phyloP scores from a whole-genome alignment of 75 land plant genomes.

The Picea sitchensis region DNA sequence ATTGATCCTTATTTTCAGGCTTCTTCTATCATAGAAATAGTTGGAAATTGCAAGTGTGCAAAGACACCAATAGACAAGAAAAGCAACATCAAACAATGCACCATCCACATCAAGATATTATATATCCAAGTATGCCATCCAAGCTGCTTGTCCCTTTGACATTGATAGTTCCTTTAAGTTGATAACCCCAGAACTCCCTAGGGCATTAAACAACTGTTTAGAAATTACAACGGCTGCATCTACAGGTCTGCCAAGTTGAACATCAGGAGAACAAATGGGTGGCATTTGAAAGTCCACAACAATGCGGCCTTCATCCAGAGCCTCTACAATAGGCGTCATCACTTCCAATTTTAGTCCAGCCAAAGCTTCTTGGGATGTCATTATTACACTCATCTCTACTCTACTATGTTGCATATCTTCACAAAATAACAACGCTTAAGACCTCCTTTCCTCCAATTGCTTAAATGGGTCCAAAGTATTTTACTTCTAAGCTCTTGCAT shows the following conservation, averaged over 20 bases:
- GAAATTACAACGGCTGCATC: slow-evolving; percentile 77
- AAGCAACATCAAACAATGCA: too few species aligned
- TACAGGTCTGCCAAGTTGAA: slow-evolving; percentile 88
- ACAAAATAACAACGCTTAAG: not conserved
- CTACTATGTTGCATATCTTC: not conserved
- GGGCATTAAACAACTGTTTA: slow-evolving; percentile 73
- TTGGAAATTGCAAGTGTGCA: too few species aligned
- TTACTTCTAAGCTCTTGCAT: too few species aligned
- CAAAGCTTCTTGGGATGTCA: slow-evolving; percentile 15
- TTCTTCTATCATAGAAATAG: too few species aligned
- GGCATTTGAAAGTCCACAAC: slow-evolving; percentile 92
- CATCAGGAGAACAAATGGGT: slow-evolving; percentile 82
- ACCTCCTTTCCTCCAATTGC: too few species aligned
- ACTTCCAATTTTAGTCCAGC: slow-evolving; percentile 82
- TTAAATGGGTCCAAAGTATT: too few species aligned
- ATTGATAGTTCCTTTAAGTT: slow-evolving; percentile 73
- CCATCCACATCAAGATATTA: too few species aligned
- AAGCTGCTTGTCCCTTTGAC: slow-evolving; percentile 82
- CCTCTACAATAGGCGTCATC: slow-evolving; percentile 63
- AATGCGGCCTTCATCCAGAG: slow-evolving; percentile 79
- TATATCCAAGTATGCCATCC: slow-evolving; percentile 88
- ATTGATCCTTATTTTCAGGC: too few species aligned
- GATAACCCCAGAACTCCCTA: slow-evolving; percentile 73
- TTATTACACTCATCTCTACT: not conserved
- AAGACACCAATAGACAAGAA: too few species aligned